phyloP scores from a whole-genome alignment of 2,329 filamentous ascomycete genomes.

The Cercospora berteroae region DNA sequence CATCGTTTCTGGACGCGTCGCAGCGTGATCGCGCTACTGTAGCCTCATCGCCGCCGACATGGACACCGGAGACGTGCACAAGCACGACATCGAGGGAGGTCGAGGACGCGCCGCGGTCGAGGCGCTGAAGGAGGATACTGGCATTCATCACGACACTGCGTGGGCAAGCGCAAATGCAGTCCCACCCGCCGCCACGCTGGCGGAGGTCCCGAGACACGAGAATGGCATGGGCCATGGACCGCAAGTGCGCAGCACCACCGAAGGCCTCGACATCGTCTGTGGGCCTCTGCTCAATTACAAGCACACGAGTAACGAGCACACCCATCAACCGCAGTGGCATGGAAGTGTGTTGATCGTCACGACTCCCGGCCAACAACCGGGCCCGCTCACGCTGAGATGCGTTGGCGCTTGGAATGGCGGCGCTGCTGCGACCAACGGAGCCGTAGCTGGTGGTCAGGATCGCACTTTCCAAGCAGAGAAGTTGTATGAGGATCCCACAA shows the following conservation, averaged over 20 bases:
- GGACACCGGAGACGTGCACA: conserved; percentile 5
- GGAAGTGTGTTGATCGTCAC: conserved; percentile 85
- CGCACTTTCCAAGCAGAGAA: conserved; percentile 50
- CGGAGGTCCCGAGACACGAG: conserved; percentile 19
- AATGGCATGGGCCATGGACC: conserved; percentile 45
- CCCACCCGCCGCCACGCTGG: conserved; percentile 12
- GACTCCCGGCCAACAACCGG: conserved; percentile 64
- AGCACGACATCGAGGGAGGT: conserved; percentile 3
- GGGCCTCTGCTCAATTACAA: conserved; percentile 78
- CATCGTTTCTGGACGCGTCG: neutral
- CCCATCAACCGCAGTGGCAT: conserved; percentile 61
- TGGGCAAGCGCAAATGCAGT: conserved; percentile 13
- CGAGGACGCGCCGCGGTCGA: conserved; percentile 15
- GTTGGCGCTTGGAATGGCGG: conserved; percentile 48
- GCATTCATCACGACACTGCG: conserved; percentile 15
- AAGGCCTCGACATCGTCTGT: conserved; percentile 58
- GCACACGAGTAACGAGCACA: conserved; percentile 60
- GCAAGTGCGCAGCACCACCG: conserved; percentile 44
- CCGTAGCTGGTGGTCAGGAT: conserved; percentile 25
- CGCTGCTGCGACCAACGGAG: conserved; percentile 27
- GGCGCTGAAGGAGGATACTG: conserved; percentile 14
- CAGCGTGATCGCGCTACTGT: neutral
- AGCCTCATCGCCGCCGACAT: neutral
- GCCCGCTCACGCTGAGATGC: conserved; percentile 58
- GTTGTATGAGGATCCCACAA: conserved; percentile 59